Evolutionary conservation across 2,329 filamentous ascomycete species (phyloP).

Genomic region (Penicillium sp.): DNA sequence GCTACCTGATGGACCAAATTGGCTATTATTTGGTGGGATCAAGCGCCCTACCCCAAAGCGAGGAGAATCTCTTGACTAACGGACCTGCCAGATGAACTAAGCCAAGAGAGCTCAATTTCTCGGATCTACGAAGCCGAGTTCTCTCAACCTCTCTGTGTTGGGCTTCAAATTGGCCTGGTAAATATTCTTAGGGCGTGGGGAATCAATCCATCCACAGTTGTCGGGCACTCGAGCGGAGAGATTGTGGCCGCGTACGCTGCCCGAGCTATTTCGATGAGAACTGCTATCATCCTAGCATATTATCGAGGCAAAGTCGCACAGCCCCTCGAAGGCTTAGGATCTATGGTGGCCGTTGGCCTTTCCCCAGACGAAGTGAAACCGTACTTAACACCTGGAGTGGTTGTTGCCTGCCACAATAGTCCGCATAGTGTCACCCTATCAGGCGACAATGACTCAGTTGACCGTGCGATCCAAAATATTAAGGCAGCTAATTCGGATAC

Average conservation of each 20-base stretch:
- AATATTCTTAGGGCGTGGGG: constrained; percentile 28
- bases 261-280: constrained; percentile 16
- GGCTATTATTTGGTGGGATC: constrained; percentile 9
- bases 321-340: constrained; percentile 3
- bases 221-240: constrained; percentile 39
- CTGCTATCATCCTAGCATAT: constrained; percentile 23
- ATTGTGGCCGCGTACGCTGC: constrained; percentile 38
- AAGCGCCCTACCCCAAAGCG: not conserved
- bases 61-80: not conserved
- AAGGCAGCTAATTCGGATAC: constrained; percentile 8
- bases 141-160: constrained; percentile 34
- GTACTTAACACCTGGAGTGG: constrained; percentile 16
- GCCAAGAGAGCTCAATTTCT: not conserved
- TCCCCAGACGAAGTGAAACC: constrained; percentile 3
- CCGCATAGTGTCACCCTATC: constrained; percentile 27
- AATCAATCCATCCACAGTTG: constrained; percentile 22
- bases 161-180: constrained; percentile 35
- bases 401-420: constrained; percentile 28
- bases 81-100: not conserved
- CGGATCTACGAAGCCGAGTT: constrained; percentile 26
- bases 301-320: constrained; percentile 18
- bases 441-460: constrained; percentile 10
- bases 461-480: constrained; percentile 5
- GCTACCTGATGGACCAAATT: constrained; percentile 2
- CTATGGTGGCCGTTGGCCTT: constrained; percentile 28